Conservation (phyloP, 352 stramenopile species). For the Thraustotheca clavata region DNA sequence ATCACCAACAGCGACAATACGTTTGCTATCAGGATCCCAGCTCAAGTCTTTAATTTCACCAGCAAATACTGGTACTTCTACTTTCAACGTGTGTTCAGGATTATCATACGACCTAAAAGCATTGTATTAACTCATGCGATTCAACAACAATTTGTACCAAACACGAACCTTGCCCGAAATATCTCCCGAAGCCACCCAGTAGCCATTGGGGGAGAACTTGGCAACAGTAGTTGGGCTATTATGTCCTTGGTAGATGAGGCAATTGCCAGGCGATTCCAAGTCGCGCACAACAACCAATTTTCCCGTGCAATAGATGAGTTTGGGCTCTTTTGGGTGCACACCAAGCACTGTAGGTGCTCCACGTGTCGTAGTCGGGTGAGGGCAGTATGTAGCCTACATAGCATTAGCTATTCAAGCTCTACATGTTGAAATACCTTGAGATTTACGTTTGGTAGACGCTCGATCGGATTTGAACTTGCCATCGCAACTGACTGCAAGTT, state of each 20-base stretch:
- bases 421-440: slow-evolving; percentile 14
- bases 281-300: slow-evolving; percentile 89
- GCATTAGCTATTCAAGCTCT: background rate
- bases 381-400: slow-evolving; percentile 42
- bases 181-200: slow-evolving; percentile 91
- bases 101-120: slow-evolving; percentile 87
- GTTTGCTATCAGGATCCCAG: slow-evolving; percentile 95
- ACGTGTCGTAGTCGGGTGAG: slow-evolving; percentile 62
- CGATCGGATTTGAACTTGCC: background rate
- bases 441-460: slow-evolving; percentile 14
- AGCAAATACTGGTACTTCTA: slow-evolving; percentile 86
- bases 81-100: slow-evolving; percentile 93
- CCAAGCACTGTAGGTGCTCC: slow-evolving; percentile 56
- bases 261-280: slow-evolving; percentile 71
- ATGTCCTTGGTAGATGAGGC: slow-evolving; percentile 95
- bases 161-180: slow-evolving; percentile 88
- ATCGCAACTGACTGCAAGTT: slow-evolving; percentile 4
- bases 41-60: slow-evolving; percentile 91
- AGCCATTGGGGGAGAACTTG: slow-evolving; percentile 93
- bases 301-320: slow-evolving; percentile 88
- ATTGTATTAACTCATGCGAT: background rate
- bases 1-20: slow-evolving; percentile 86
- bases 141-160: slow-evolving; percentile 49
- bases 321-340: slow-evolving; percentile 79
- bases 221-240: slow-evolving; percentile 85